These are phyloP conservation scores for Starmerella apis DNA, from an alignment of 805 yeast species.

Conservation along the genomic window DNA sequence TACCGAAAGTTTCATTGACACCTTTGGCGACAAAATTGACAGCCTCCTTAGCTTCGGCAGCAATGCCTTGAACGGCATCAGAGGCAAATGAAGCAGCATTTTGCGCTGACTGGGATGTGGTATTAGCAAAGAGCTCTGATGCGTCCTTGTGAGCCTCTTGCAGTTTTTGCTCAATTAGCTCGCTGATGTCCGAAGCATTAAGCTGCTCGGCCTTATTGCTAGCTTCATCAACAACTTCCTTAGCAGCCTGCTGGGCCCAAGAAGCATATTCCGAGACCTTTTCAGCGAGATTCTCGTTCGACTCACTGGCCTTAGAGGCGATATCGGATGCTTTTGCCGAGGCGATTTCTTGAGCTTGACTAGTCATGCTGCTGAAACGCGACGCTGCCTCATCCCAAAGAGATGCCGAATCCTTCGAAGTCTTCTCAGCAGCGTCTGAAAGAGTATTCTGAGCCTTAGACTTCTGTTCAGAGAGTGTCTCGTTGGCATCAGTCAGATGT, in stretches of 20 bases:
- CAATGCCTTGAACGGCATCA: constrained; percentile 94
- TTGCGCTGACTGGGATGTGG: constrained; percentile 1
- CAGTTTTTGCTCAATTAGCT: constrained; percentile 11
- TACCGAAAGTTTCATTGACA: constrained; percentile 5
- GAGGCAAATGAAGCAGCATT: constrained; percentile 46
- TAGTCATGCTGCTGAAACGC: neutral
- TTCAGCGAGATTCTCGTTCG: neutral
- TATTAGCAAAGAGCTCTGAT: constrained; percentile 3
- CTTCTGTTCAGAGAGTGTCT: neutral
- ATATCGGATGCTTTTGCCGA: neutral
- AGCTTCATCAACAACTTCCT: constrained; percentile 6
- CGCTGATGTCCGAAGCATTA: constrained; percentile 1
- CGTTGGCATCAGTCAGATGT: neutral
- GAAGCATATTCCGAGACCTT: neutral
- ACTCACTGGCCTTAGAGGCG: neutral
- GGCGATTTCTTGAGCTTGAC: constrained; percentile 5
- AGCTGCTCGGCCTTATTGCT: constrained; percentile 4
- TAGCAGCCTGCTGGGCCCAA: constrained; percentile 5
- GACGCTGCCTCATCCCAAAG: neutral
- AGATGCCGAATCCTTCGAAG: neutral
- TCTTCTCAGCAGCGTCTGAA: neutral
- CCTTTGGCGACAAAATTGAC: constrained; percentile 12
- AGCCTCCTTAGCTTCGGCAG: constrained; percentile 37
- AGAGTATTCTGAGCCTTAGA: neutral
- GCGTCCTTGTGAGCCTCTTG: constrained; percentile 9